Percentiles rank a stretch among this genome's conserved stretches.
These are phyloP conservation scores for Ogataea methanolica DNA, from an alignment of 805 yeast species.

Conservation along the genomic window DNA sequence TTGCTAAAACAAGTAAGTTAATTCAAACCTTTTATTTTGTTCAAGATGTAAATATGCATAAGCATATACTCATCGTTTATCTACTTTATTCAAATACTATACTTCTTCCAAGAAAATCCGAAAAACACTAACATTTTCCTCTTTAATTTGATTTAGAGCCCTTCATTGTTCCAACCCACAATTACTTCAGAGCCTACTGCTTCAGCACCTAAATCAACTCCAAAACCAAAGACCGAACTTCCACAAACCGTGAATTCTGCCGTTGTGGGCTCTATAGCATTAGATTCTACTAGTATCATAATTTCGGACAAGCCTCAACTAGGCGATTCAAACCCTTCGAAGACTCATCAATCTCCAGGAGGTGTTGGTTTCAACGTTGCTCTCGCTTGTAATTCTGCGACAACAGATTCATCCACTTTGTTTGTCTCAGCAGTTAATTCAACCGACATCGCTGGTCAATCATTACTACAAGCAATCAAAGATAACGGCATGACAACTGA, in stretches of 20 bases:
- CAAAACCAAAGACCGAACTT: neutral
- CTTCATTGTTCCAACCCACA: no score
- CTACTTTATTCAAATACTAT: neutral
- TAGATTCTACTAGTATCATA: slow-evolving; percentile 62
- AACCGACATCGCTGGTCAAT: slow-evolving; percentile 48
- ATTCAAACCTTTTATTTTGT: neutral
- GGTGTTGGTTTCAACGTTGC: slow-evolving; percentile 85
- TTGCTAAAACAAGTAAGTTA: slow-evolving; percentile 24
- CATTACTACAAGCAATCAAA: slow-evolving; percentile 31
- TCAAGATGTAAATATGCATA: neutral
- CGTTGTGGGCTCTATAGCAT: slow-evolving; percentile 72
- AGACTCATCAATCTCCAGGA: slow-evolving; percentile 54
- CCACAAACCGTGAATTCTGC: slow-evolving; percentile 26
- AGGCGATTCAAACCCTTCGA: slow-evolving; percentile 74
- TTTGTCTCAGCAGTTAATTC: slow-evolving; percentile 56
- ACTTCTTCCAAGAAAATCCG: neutral
- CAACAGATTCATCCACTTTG: slow-evolving; percentile 26
- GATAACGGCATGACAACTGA: slow-evolving; percentile 27
- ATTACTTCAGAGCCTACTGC: neutral
- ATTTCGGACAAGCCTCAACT: slow-evolving; percentile 20
- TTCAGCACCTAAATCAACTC: neutral
- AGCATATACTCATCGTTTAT: neutral
- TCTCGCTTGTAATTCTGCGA: slow-evolving; percentile 45
- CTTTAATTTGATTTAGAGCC: no score
- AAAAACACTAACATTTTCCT: no score